A percentile compares a stretch with the other conserved stretches of the same genome.
phyloP scores from a whole-genome alignment of 208 protist species.

The Balamuthia mandrillaris region DNA sequence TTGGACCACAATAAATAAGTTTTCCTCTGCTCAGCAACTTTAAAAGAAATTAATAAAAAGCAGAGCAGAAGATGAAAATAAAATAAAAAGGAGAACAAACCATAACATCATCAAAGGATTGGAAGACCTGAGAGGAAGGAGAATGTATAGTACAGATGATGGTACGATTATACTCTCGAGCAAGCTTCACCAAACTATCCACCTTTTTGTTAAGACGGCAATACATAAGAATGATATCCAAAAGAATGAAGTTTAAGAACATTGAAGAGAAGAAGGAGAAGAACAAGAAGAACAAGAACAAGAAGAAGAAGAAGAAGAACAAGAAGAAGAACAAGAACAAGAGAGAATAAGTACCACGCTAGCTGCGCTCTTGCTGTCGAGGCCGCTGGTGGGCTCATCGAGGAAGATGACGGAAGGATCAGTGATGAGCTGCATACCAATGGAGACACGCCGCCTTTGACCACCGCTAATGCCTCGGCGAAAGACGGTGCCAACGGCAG shows the following conservation, averaged over 20 bases:
- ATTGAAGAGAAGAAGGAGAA: neutral
- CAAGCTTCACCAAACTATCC: slow-evolving; percentile 73
- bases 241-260: too few relatives aligned
- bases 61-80: neutral
- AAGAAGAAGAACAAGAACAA: neutral
- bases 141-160: slow-evolving; percentile 89
- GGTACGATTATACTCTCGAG: slow-evolving; percentile 69
- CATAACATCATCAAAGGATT: slow-evolving; percentile 43
- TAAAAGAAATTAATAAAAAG: slow-evolving; percentile 74
- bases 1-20: slow-evolving; percentile 78
- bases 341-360: neutral
- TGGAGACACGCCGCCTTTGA: slow-evolving; percentile 52
- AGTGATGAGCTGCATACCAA: slow-evolving; percentile 55
- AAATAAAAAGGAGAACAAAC: neutral
- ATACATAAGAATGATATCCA: too few relatives aligned
- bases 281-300: neutral
- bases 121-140: slow-evolving; percentile 79
- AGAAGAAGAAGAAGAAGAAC: neutral
- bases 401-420: slow-evolving; percentile 49
- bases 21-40: slow-evolving; percentile 80
- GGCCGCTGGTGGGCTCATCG: slow-evolving; percentile 51
- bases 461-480: slow-evolving; percentile 30
- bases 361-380: slow-evolving; percentile 60
- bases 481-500: neutral
- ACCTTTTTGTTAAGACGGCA: slow-evolving; percentile 69